Evolutionary conservation across 768 basidiomycete genomes (phyloP).

Genomic region (Sarcodon sp.): DNA sequence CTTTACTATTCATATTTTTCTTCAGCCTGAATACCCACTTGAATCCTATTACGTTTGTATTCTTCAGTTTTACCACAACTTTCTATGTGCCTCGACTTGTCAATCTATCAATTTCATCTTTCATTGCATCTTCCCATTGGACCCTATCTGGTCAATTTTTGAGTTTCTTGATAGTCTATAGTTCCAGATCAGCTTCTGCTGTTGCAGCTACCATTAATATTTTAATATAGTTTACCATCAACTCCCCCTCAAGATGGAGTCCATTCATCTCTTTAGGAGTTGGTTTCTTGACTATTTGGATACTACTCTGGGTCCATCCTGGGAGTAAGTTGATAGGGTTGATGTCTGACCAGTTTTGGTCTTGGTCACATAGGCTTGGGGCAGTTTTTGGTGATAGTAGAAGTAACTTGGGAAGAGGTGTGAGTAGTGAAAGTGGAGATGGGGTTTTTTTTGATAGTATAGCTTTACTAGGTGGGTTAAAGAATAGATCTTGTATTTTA

Average conservation of each 20-base stretch:
- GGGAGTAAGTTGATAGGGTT: background rate
- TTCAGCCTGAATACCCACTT: slow-evolving; percentile 16
- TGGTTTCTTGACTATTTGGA: background rate
- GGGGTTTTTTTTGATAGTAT: background rate
- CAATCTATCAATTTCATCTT: slow-evolving; percentile 3
- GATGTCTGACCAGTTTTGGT: background rate
- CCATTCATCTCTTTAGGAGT: background rate
- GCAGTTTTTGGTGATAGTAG: background rate
- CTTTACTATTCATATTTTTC: slow-evolving; percentile 6
- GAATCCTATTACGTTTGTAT: slow-evolving; percentile 6
- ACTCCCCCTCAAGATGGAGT: background rate
- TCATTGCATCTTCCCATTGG: background rate
- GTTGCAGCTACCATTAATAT: background rate
- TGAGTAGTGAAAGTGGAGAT: too few relatives aligned
- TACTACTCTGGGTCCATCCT: background rate
- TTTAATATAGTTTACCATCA: background rate
- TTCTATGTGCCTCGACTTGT: slow-evolving; percentile 10
- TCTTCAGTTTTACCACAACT: slow-evolving; percentile 8
- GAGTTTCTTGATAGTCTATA: too few relatives aligned
- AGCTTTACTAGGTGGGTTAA: background rate
- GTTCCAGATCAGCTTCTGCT: background rate
- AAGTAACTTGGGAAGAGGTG: background rate
- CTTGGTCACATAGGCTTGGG: background rate
- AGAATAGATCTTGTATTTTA: background rate
- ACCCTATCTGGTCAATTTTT: too few relatives aligned